Evolutionary conservation across 2,329 filamentous ascomycete species (phyloP).

Genomic region (Sporothrix globosa): DNA sequence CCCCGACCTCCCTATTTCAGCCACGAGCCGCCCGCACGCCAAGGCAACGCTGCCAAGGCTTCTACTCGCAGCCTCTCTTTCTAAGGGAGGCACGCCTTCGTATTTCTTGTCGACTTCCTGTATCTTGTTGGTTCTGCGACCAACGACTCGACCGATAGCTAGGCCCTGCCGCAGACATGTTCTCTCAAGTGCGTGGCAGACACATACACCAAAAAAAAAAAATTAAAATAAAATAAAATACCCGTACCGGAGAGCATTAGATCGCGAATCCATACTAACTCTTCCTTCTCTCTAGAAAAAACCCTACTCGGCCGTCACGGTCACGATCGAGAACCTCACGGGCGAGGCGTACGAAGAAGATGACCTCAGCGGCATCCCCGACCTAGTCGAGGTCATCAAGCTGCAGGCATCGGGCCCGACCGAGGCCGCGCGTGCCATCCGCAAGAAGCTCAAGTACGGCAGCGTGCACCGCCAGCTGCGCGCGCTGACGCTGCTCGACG

Average conservation of each 20-base stretch:
- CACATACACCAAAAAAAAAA: neutral
- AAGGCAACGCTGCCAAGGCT: neutral
- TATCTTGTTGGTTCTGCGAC: neutral
- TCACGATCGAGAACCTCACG: constrained; percentile 87
- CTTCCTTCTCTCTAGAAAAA: constrained; percentile 62
- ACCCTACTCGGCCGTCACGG: constrained; percentile 91
- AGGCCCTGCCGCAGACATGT: constrained; percentile 10
- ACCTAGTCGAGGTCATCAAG: constrained; percentile 90
- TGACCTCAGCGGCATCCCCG: constrained; percentile 86
- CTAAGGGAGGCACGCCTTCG: neutral
- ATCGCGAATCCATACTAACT: neutral
- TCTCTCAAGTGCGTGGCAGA: constrained; percentile 25
- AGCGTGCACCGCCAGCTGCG: constrained; percentile 90
- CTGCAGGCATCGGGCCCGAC: constrained; percentile 83
- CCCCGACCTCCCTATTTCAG: neutral
- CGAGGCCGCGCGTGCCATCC: constrained; percentile 87
- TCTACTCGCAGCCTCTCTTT: neutral
- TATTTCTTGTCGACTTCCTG: neutral
- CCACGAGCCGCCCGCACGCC: constrained; percentile 3
- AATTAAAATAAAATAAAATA: no score
- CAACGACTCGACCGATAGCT: no score
- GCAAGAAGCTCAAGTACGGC: constrained; percentile 99
- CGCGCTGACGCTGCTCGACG: constrained; percentile 85
- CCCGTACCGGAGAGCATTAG: neutral
- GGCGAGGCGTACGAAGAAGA: constrained; percentile 89